Conservation (phyloP, 1,284 basidiomycete genomes). For the Coniophora puteana region DNA sequence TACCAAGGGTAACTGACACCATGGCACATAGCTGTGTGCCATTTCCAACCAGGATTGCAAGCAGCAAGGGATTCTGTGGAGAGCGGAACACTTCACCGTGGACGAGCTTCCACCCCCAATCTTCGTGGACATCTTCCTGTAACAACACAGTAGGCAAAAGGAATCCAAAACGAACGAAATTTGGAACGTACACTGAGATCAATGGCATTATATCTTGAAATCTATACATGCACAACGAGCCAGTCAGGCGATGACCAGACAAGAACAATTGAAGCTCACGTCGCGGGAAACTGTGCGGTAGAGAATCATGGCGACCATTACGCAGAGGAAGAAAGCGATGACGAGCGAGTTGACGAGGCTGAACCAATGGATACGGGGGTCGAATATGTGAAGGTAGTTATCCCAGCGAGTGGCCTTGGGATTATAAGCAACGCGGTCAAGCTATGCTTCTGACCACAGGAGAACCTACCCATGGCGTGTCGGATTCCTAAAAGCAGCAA, state of each 20-base stretch:
- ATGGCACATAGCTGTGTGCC: slow-evolving; percentile 89
- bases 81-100: slow-evolving; percentile 96
- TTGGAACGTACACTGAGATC: slow-evolving; percentile 70
- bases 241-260: slow-evolving; percentile 27
- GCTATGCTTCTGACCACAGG: not conserved
- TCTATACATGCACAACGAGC: slow-evolving; percentile 54
- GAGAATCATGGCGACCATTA: slow-evolving; percentile 92
- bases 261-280: slow-evolving; percentile 50
- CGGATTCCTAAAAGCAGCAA: slow-evolving; percentile 57
- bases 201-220: slow-evolving; percentile 93
- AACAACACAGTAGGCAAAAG: slow-evolving; percentile 9
- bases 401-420: slow-evolving; percentile 91
- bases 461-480: slow-evolving; percentile 72
- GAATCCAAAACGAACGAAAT: not conserved
- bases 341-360: slow-evolving; percentile 92
- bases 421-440: slow-evolving; percentile 14
- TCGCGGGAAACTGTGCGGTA: slow-evolving; percentile 86
- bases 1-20: slow-evolving; percentile 85
- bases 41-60: slow-evolving; percentile 88
- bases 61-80: slow-evolving; percentile 73
- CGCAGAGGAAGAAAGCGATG: slow-evolving; percentile 87
- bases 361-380: slow-evolving; percentile 86
- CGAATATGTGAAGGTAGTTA: slow-evolving; percentile 83
- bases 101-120: slow-evolving; percentile 97
- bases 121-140: slow-evolving; percentile 95